A percentile compares a stretch with the other conserved stretches of the same genome.
These are phyloP conservation scores for Pseudozyma thailandica DNA, from an alignment of 1,284 basidiomycete species.

Conservation along the genomic window DNA sequence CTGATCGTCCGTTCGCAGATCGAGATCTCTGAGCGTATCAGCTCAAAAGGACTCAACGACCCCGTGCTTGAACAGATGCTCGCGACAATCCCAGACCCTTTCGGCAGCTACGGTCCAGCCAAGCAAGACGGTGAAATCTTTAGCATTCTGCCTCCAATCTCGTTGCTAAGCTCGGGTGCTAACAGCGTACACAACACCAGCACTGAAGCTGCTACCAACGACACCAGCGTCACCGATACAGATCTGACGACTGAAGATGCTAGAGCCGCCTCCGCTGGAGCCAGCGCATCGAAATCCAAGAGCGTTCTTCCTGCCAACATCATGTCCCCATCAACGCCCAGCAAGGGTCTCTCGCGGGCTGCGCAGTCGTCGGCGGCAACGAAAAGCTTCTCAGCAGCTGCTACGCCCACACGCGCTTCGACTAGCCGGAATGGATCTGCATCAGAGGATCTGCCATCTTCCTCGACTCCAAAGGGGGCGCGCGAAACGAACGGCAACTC, in stretches of 20 bases:
- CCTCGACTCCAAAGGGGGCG: conserved; percentile 29
- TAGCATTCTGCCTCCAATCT: conserved; percentile 73
- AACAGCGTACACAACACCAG: conserved; percentile 44
- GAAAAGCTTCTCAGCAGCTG: conserved; percentile 6
- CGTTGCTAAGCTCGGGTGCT: conserved; percentile 41
- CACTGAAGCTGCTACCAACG: conserved; percentile 32
- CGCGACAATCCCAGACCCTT: conserved; percentile 88
- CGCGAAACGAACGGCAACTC: conserved; percentile 1
- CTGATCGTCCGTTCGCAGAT: conserved; percentile 60
- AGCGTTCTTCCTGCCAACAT: conserved; percentile 39
- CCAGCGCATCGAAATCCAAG: neutral
- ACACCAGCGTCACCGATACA: conserved; percentile 29
- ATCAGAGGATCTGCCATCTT: conserved; percentile 18
- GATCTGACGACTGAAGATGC: conserved; percentile 12
- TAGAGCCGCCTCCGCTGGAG: conserved; percentile 2
- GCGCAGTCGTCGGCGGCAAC: neutral
- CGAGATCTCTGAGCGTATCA: conserved; percentile 75
- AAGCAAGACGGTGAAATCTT: conserved; percentile 91
- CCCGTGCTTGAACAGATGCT: conserved; percentile 90
- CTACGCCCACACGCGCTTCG: conserved; percentile 28
- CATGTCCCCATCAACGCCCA: conserved; percentile 52
- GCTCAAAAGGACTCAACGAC: conserved; percentile 85
- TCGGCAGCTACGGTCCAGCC: conserved; percentile 87
- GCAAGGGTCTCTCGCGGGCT: conserved; percentile 41
- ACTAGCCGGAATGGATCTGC: neutral